Evolutionary conservation across 176 grass and related monocot genomes (phyloP).

Genomic region (Phoenix dactylifera): DNA sequence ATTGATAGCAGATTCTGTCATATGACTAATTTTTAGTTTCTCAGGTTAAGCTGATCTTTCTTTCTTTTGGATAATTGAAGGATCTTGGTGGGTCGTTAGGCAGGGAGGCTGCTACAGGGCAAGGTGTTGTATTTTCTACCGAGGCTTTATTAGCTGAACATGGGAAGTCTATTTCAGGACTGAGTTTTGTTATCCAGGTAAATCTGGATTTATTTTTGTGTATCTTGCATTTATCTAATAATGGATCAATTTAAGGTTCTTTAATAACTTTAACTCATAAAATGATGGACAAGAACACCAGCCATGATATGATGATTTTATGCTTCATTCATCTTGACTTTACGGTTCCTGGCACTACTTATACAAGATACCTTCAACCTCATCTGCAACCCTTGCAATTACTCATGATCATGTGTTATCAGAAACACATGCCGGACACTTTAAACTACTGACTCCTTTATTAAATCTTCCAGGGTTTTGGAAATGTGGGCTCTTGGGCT

Average conservation of each 20-base stretch:
- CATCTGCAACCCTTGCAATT: too few relatives aligned
- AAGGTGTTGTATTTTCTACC: not conserved
- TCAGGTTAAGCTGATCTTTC: too few relatives aligned
- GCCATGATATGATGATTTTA: too few relatives aligned
- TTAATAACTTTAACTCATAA: too few relatives aligned
- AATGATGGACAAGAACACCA: too few relatives aligned
- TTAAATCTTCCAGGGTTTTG: constrained; percentile 7
- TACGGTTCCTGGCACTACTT: too few relatives aligned
- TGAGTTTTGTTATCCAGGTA: constrained; percentile 13
- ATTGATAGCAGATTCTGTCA: not conserved
- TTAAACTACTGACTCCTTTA: not conserved
- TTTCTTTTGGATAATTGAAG: not conserved
- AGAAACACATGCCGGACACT: too few relatives aligned
- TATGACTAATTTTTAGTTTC: not conserved
- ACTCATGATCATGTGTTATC: not conserved
- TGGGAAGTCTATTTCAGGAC: constrained; percentile 11
- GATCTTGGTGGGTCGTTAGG: constrained; percentile 16
- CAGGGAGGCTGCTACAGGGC: constrained; percentile 14
- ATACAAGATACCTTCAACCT: too few relatives aligned
- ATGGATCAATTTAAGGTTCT: too few relatives aligned
- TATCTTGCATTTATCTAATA: too few relatives aligned
- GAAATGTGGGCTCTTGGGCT: constrained; percentile 17
- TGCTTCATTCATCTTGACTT: too few relatives aligned
- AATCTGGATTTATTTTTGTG: not conserved
- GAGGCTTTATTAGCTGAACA: constrained; percentile 2